These are phyloP conservation scores for Fusarium graminum DNA, from an alignment of 2,329 filamentous ascomycete genomes.

Conservation along the genomic window DNA sequence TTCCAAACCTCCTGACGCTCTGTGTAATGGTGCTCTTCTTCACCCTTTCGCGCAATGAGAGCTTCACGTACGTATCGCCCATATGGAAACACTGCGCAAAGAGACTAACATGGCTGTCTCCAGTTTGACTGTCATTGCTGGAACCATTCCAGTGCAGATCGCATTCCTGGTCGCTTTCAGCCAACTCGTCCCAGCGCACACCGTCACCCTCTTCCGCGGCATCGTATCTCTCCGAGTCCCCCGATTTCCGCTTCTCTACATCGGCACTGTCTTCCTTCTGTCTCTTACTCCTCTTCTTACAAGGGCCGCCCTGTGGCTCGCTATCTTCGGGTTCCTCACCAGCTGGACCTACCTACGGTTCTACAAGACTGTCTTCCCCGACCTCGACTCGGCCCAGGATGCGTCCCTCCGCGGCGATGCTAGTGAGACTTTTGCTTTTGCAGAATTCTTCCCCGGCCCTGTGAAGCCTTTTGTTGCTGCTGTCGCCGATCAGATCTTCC, in stretches of 20 bases:
- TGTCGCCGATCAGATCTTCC: conserved; percentile 77
- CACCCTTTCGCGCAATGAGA: conserved; percentile 73
- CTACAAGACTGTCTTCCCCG: conserved; percentile 82
- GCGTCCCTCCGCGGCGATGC: conserved; percentile 84
- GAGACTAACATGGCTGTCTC: conserved; percentile 15
- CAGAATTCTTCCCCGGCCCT: conserved; percentile 92
- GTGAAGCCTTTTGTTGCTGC: conserved; percentile 82
- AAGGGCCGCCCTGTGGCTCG: conserved; percentile 83
- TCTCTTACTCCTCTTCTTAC: conserved; percentile 69
- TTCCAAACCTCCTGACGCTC: conserved; percentile 85
- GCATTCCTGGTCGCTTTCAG: conserved; percentile 97
- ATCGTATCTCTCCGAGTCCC: conserved; percentile 89
- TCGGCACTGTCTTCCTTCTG: conserved; percentile 78
- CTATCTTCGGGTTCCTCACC: conserved; percentile 83
- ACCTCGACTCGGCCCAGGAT: conserved; percentile 73
- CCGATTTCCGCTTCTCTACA: conserved; percentile 76
- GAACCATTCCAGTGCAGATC: conserved; percentile 89
- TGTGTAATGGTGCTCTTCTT: conserved; percentile 80
- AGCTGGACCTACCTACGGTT: conserved; percentile 98
- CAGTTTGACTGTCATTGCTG: conserved; percentile 85
- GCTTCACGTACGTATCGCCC: conserved; percentile 73
- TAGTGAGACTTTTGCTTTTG: conserved; percentile 95
- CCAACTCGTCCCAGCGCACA: conserved; percentile 96
- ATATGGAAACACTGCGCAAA: background rate
- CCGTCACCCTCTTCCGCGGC: conserved; percentile 91